Evolutionary conservation across 2,329 filamentous ascomycete genomes (phyloP).

Genomic region (Fusarium sp.): DNA sequence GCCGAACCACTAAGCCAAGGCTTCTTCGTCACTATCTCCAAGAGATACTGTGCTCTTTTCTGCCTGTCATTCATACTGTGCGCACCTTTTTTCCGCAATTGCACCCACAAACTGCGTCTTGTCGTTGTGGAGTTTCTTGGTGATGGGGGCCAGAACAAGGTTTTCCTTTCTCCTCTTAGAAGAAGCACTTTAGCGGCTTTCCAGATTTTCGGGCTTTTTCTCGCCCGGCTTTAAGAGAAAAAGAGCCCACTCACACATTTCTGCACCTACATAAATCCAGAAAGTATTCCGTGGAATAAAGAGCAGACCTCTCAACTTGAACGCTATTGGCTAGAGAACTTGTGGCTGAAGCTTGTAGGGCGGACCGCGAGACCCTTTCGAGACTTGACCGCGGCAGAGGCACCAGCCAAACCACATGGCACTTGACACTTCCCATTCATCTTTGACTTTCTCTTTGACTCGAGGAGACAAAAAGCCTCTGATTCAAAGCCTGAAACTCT

Average conservation of each 20-base stretch:
- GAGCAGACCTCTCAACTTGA: conserved; percentile 11
- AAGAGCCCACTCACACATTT: conserved; percentile 31
- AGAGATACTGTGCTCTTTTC: not conserved
- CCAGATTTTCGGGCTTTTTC: conserved; percentile 1
- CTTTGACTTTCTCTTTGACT: conserved; percentile 23
- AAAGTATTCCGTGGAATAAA: not conserved
- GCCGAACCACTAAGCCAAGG: conserved; percentile 12
- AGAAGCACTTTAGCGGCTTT: conserved; percentile 25
- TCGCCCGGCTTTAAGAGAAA: conserved; percentile 1
- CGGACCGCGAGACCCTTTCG: conserved; percentile 12
- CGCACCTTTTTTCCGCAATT: conserved; percentile 5
- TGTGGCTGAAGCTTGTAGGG: conserved; percentile 21
- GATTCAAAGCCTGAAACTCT: conserved; percentile 24
- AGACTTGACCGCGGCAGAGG: conserved; percentile 31
- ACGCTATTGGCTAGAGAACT: conserved; percentile 15
- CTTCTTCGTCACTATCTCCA: not conserved
- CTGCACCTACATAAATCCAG: conserved; percentile 16
- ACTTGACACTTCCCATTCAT: conserved; percentile 12
- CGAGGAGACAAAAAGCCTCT: conserved; percentile 11
- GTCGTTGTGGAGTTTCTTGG: conserved; percentile 15
- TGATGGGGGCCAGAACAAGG: conserved; percentile 23
- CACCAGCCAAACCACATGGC: conserved; percentile 32
- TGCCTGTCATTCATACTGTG: conserved; percentile 28
- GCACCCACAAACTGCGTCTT: conserved; percentile 10
- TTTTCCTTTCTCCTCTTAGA: conserved; percentile 2